Evolutionary conservation across 2,329 filamentous ascomycete species (phyloP).

Genomic region (Herpotrichia juniperi): DNA sequence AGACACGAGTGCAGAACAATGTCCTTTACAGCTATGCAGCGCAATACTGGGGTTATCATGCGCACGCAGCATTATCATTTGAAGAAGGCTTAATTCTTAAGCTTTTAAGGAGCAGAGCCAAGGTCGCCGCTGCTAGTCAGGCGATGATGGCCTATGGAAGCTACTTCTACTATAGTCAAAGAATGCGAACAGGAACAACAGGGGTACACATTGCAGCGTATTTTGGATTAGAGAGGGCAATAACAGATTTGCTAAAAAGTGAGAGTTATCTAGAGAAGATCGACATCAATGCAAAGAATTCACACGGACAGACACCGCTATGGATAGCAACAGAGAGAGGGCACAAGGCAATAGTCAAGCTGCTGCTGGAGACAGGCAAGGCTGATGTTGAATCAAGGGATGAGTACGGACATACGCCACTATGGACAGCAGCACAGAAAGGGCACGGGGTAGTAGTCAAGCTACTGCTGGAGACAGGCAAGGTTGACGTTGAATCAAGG

Average conservation of each 20-base stretch:
- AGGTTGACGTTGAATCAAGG: no score
- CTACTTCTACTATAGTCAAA: slow-evolving; percentile 7
- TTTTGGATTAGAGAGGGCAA: slow-evolving; percentile 12
- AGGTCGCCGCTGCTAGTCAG: no score
- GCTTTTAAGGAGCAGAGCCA: no score
- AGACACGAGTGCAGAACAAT: neutral
- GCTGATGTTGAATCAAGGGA: no score
- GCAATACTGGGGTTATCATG: slow-evolving; percentile 43
- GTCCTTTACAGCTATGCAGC: slow-evolving; percentile 3
- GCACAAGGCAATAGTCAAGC: no score
- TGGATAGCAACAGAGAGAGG: no score
- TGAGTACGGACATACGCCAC: no score
- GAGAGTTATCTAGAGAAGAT: neutral
- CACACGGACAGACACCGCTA: no score
- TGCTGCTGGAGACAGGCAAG: no score
- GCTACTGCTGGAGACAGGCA: no score
- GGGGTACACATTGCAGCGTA: slow-evolving; percentile 29
- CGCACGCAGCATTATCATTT: slow-evolving; percentile 4
- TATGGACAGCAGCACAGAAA: no score
- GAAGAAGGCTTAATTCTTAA: slow-evolving; percentile 4
- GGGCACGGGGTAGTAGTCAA: no score
- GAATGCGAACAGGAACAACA: slow-evolving; percentile 14
- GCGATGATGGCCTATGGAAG: neutral
- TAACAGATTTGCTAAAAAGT: neutral
- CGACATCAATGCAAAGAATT: neutral